Evolutionary conservation across 2,329 filamentous ascomycete genomes (phyloP).

Genomic region (Diaporthe capsici): DNA sequence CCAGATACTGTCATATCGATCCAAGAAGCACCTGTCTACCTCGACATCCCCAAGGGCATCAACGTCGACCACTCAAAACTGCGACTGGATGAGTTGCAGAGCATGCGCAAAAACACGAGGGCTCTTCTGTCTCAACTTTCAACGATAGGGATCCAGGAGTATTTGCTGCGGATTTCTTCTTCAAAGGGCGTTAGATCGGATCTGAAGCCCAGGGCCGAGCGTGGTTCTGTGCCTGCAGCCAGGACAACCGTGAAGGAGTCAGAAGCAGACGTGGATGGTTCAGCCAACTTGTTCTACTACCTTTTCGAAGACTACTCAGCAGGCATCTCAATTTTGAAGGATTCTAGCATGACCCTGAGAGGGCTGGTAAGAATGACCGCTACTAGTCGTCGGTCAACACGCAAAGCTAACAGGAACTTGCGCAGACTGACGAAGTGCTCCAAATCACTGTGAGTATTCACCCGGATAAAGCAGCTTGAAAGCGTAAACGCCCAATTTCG

Average conservation of each 20-base stretch:
- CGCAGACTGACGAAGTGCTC: conserved; percentile 54
- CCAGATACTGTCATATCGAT: conserved; percentile 78
- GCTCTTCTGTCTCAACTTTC: conserved; percentile 57
- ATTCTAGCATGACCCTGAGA: conserved; percentile 61
- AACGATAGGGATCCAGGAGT: conserved; percentile 53
- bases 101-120: conserved; percentile 56
- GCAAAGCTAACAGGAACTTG: background rate
- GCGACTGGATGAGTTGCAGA: conserved; percentile 49
- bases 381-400: background rate
- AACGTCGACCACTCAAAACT: conserved; percentile 44
- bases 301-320: conserved; percentile 77
- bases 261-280: conserved; percentile 60
- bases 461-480: background rate
- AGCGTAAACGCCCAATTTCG: conserved; percentile 31
- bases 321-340: conserved; percentile 68
- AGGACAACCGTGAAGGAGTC: conserved; percentile 43
- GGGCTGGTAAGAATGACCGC: conserved; percentile 57
- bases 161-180: conserved; percentile 57
- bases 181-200: conserved; percentile 56
- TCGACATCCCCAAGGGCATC: conserved; percentile 47
- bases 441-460: conserved; percentile 50
- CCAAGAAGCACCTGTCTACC: conserved; percentile 67
- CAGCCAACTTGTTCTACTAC: conserved; percentile 75
- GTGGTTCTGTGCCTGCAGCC: conserved; percentile 20
- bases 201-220: conserved; percentile 37